phyloP scores from a whole-genome alignment of 371 early-diverging fungal species.

The Circinella minor region DNA sequence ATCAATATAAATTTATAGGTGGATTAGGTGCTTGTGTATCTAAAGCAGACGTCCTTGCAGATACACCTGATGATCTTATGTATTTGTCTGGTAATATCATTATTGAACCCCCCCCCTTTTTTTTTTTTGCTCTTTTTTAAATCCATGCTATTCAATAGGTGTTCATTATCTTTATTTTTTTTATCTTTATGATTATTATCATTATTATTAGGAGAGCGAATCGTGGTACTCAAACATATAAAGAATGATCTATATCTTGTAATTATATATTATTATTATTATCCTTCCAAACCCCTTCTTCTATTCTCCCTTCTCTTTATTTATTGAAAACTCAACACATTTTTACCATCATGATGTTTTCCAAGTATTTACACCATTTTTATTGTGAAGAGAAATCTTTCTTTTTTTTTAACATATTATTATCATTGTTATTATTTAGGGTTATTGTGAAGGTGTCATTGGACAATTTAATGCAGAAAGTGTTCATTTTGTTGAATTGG shows the following conservation, averaged over 20 bases:
- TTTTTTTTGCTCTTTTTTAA: not conserved
- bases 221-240: conserved; percentile 49
- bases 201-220: conserved; percentile 40
- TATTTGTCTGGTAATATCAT: conserved; percentile 52
- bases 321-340: too few species aligned
- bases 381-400: too few species aligned
- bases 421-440: conserved; percentile 26
- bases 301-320: not conserved
- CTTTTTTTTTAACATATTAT: not conserved
- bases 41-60: conserved; percentile 55
- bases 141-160: too few species aligned
- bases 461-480: conserved; percentile 60
- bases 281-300: not conserved
- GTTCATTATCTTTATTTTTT: too few species aligned
- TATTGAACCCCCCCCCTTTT: not conserved
- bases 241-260: conserved; percentile 51
- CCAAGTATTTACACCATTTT: too few species aligned
- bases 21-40: conserved; percentile 57
- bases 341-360: too few species aligned
- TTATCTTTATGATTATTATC: not conserved
- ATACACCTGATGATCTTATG: conserved; percentile 58
- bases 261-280: conserved; percentile 1
- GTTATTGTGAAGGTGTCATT: conserved; percentile 64
- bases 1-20: conserved; percentile 22
- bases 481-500: conserved; percentile 62